These are phyloP conservation scores for Xylariaceae sp. DNA, from an alignment of 2,329 filamentous ascomycete species.

Conservation along the genomic window DNA sequence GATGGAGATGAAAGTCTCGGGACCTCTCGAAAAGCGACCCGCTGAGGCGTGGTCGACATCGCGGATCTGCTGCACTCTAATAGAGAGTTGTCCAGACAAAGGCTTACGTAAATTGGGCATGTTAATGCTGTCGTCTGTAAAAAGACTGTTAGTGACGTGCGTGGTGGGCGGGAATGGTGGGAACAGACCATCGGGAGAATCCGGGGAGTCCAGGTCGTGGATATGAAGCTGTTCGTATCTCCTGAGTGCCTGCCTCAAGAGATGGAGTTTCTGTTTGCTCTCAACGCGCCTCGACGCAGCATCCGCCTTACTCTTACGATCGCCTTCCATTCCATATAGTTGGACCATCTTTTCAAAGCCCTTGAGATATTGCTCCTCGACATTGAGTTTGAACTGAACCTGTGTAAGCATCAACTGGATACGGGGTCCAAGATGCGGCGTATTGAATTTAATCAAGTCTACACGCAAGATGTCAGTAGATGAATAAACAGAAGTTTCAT, in stretches of 20 bases:
- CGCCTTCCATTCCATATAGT: constrained; percentile 93
- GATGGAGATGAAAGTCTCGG: constrained; percentile 91
- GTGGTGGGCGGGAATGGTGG: neutral
- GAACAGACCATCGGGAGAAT: constrained; percentile 70
- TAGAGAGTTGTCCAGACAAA: constrained; percentile 81
- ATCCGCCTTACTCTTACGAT: constrained; percentile 90
- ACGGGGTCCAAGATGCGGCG: constrained; percentile 86
- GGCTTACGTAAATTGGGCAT: constrained; percentile 92
- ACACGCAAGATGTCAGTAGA: constrained; percentile 11
- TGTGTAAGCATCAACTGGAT: constrained; percentile 99
- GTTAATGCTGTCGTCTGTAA: constrained; percentile 87
- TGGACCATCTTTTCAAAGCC: constrained; percentile 99
- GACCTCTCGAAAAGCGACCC: constrained; percentile 77
- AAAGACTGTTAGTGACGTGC: constrained; percentile 15
- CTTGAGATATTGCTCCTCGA: constrained; percentile 98
- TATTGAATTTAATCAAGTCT: constrained; percentile 99
- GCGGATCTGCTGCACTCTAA: constrained; percentile 82
- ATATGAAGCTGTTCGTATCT: constrained; percentile 97
- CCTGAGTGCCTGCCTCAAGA: constrained; percentile 92
- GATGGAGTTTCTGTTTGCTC: constrained; percentile 95
- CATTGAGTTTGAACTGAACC: constrained; percentile 96
- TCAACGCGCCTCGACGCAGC: constrained; percentile 85
- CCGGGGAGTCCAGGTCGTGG: constrained; percentile 69
- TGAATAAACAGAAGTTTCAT: neutral
- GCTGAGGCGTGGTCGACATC: constrained; percentile 91